These are phyloP conservation scores for Cetraspora pellucida DNA, from an alignment of 192 early-diverging fungal genomes.

Conservation along the genomic window DNA sequence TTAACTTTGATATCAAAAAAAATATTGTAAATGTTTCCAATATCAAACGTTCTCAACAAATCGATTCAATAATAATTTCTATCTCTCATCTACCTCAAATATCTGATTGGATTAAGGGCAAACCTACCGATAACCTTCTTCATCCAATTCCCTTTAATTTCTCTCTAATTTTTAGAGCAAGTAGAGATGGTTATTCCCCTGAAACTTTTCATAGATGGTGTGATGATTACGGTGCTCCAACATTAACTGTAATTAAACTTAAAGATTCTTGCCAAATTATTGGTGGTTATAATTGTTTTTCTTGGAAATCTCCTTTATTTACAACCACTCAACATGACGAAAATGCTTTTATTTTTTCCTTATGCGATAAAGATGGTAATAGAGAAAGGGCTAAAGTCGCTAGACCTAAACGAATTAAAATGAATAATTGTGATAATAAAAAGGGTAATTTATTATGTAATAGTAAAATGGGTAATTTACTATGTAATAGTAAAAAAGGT, in stretches of 20 bases:
- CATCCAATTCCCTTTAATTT: background rate
- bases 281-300: conserved; percentile 7
- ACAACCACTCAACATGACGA: background rate
- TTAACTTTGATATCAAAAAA: no score
- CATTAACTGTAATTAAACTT: background rate
- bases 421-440: background rate
- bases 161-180: background rate
- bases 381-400: background rate
- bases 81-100: background rate
- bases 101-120: background rate
- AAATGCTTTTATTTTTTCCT: background rate
- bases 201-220: conserved; percentile 9
- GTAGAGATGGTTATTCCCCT: background rate
- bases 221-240: conserved; percentile 1
- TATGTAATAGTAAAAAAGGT: background rate
- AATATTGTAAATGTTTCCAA: no score
- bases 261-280: background rate
- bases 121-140: no score
- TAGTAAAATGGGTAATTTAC: no score
- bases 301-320: background rate
- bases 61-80: background rate
- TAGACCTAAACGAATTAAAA: background rate
- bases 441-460: no score
- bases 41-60: background rate
- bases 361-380: background rate